A percentile compares a stretch with the other conserved stretches of the same genome.
phyloP scores from a whole-genome alignment of 768 basidiomycete genomes.

The Serendipita sp. region DNA sequence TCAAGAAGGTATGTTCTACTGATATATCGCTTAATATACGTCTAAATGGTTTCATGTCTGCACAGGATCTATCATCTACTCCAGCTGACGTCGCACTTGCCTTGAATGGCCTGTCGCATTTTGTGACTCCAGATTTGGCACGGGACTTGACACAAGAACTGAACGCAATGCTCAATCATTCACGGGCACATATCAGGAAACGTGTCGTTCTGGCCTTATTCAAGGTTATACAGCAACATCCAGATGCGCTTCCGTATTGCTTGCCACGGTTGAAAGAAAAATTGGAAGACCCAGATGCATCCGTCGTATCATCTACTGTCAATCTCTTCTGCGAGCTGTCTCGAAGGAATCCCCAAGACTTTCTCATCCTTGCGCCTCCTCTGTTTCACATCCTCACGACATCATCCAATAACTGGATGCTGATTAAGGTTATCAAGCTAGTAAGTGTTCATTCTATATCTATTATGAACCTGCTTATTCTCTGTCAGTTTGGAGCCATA shows the following conservation, averaged over 20 bases:
- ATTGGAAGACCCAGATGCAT: slow-evolving; percentile 61
- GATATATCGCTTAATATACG: not conserved
- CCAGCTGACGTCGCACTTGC: slow-evolving; percentile 63
- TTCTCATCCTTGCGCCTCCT: slow-evolving; percentile 77
- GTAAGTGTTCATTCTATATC: slow-evolving; percentile 28
- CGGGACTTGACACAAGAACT: slow-evolving; percentile 79
- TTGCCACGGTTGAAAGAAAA: slow-evolving; percentile 62
- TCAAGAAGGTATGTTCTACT: slow-evolving; percentile 59
- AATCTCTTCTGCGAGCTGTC: slow-evolving; percentile 91
- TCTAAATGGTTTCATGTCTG: slow-evolving; percentile 3
- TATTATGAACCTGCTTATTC: not conserved
- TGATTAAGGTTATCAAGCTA: slow-evolving; percentile 96
- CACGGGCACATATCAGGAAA: slow-evolving; percentile 75
- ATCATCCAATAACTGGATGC: slow-evolving; percentile 98
- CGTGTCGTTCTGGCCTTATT: slow-evolving; percentile 75
- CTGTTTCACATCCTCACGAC: slow-evolving; percentile 86
- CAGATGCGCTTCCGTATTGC: slow-evolving; percentile 53
- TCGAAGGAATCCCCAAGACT: slow-evolving; percentile 60
- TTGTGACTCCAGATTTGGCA: slow-evolving; percentile 78
- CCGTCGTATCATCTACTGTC: slow-evolving; percentile 85
- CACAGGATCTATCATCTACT: slow-evolving; percentile 63
- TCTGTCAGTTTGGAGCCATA: slow-evolving; percentile 70
- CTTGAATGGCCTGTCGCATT: slow-evolving; percentile 67
- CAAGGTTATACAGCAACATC: slow-evolving; percentile 67
- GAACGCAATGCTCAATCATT: slow-evolving; percentile 76